Evolutionary conservation across 345 rosid species (phyloP), one percentile per base, ranked within the genome.

Genomic region (Xanthoceras sorbifolium): DNA sequence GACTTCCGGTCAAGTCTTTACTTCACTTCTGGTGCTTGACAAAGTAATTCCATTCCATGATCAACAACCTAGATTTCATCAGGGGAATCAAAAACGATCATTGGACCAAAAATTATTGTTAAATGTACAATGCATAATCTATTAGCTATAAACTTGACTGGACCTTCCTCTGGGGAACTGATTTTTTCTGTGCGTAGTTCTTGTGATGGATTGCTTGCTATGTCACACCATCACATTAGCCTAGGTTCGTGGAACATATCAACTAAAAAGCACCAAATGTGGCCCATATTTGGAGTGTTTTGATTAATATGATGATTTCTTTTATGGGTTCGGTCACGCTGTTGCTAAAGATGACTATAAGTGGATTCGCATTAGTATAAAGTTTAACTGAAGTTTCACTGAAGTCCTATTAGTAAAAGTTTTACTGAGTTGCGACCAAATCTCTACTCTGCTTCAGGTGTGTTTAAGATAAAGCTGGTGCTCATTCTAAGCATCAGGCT

Each of bases 261-360:
- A 5, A 20, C 73, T 12, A 29, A 20, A 23, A 69, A 50, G 22
- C 17, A 71, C 22, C 42, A 31, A 2, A 22, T 34, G 4, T 6
- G 54, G 22, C 74, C 64, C 28, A 52, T 6, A 20, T n/a, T 14
- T 54, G 28, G 29, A 31, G 62, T 15, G 40, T 70, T 70, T 29
- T 52, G 1, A 12, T 25, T 8, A 25, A 44, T 28, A 4, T 17
- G 40, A 28, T 28, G 9, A 4, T 11, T 6, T 17, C 10, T 3
- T n/a, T 69, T 2, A 69, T 12, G 74, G 74, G 8, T 71, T 71
- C 11, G 46, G 74, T 32, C 23, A 34, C 12, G 64, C 32, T 38
- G 9, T 4, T 1, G 64, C n/a, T 11, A 32, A 2, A 6, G 64
- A 71, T 55, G 64, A 34, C 31, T 71, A 54, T 14, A 71, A 34